phyloP scores from a whole-genome alignment of 768 basidiomycete species.

The Trichaptum fuscoviolaceum region DNA sequence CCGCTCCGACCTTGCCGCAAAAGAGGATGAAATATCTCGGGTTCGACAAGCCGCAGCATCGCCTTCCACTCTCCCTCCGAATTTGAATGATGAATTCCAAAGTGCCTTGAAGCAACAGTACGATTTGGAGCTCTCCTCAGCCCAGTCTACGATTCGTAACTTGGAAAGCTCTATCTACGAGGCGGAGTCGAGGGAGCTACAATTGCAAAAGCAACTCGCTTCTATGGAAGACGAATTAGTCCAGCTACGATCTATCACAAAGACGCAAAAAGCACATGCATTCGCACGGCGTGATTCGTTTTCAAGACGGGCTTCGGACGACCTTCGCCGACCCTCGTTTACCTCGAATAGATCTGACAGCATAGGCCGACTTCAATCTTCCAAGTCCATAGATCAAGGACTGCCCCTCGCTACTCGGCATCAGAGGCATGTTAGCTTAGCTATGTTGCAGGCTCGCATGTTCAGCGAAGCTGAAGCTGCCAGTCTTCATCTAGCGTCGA shows the following conservation, averaged over 20 bases:
- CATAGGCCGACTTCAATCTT: conserved; percentile 29
- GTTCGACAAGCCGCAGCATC: conserved; percentile 43
- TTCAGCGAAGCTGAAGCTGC: conserved; percentile 64
- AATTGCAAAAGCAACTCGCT: conserved; percentile 61
- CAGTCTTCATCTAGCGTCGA: conserved; percentile 17
- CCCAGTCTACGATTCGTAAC: conserved; percentile 73
- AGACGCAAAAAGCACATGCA: conserved; percentile 31
- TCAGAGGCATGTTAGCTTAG: conserved; percentile 77
- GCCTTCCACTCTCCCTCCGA: conserved; percentile 35
- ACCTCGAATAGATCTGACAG: conserved; percentile 19
- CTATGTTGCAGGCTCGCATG: conserved; percentile 89
- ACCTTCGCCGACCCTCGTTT: conserved; percentile 34
- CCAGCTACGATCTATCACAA: conserved; percentile 37
- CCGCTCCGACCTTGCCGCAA: conserved; percentile 51
- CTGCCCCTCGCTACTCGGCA: conserved; percentile 73
- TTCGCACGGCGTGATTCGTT: neutral
- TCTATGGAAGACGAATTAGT: conserved; percentile 63
- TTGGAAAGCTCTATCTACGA: conserved; percentile 72
- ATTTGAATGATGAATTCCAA: conserved; percentile 71
- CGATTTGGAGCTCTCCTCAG: conserved; percentile 70
- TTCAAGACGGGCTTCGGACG: conserved; percentile 37
- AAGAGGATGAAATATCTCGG: conserved; percentile 63
- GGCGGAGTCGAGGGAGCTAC: conserved; percentile 62
- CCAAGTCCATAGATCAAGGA: conserved; percentile 60
- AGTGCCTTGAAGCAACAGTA: conserved; percentile 70